Evolutionary conservation across 768 basidiomycete species (phyloP).

Genomic region (Tulasnella sp.): DNA sequence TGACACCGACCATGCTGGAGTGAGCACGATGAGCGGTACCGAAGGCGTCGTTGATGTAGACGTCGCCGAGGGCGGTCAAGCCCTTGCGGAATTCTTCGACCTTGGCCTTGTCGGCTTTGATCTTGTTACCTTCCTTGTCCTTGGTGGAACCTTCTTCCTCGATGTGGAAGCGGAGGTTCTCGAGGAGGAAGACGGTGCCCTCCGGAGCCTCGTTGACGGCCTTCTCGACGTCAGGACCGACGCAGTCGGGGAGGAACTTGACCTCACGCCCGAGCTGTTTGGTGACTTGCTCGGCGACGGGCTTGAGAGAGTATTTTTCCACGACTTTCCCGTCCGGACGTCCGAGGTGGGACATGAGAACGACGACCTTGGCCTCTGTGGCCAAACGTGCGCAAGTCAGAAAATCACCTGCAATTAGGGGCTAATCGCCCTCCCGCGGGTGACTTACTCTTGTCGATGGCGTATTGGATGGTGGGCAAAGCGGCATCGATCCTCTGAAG

Average conservation of each 20-base stretch:
- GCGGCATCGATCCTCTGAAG: slow-evolving; percentile 91
- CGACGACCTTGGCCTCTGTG: slow-evolving; percentile 65
- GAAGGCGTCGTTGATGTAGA: slow-evolving; percentile 98
- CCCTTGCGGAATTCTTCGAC: slow-evolving; percentile 77
- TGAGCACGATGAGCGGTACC: slow-evolving; percentile 98
- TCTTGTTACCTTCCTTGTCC: slow-evolving; percentile 89
- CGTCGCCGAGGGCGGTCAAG: slow-evolving; percentile 85
- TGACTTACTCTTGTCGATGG: slow-evolving; percentile 63
- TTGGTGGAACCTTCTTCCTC: slow-evolving; percentile 94
- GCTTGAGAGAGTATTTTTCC: slow-evolving; percentile 81
- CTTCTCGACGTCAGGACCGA: slow-evolving; percentile 75
- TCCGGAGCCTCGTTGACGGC: slow-evolving; percentile 52
- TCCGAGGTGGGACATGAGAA: slow-evolving; percentile 97
- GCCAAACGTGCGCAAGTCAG: slow-evolving; percentile 12
- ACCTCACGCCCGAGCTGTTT: slow-evolving; percentile 61
- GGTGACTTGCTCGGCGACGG: slow-evolving; percentile 71
- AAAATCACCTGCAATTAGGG: background rate
- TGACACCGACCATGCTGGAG: slow-evolving; percentile 96
- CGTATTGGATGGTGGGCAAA: slow-evolving; percentile 89
- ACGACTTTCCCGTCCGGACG: slow-evolving; percentile 89
- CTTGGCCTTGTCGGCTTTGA: slow-evolving; percentile 75
- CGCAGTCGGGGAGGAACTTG: slow-evolving; percentile 72
- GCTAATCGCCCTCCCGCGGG: background rate
- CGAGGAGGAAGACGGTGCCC: slow-evolving; percentile 78
- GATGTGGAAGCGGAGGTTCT: slow-evolving; percentile 97